Evolutionary conservation across 73 alveolate genomes (phyloP), one percentile per base, ranked within the genome.

Genomic region (Symbiodinium pilosum): DNA sequence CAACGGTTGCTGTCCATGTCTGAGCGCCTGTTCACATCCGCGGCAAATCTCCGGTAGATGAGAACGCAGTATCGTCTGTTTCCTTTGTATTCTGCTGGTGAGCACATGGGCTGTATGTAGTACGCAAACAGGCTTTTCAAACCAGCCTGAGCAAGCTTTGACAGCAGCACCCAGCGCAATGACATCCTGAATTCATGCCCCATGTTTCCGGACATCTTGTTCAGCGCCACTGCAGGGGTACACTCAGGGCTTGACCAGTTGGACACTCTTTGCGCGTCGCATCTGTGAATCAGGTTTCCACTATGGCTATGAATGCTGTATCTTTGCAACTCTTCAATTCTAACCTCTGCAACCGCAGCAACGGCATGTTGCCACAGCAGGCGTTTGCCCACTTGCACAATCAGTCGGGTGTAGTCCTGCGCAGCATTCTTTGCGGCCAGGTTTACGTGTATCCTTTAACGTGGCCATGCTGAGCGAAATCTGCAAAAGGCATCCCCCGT

Each of bases 111-210:
- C n/a, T n/a, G n/a, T n/a, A n/a, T n/a, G n/a, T n/a, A n/a, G n/a
- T n/a, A n/a, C n/a, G n/a, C n/a, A n/a, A n/a, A n/a, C n/a, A n/a
- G n/a, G n/a, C n/a, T n/a, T n/a, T n/a, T n/a, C n/a, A n/a, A n/a
- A n/a, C 2, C 44, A n/a, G 73, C 95, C 95, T 89, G 95, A 86
- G 26, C 87, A 89, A 11, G 95, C 86, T 18, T 89, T 89, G 87
- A 89, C 95, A 5, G 95, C 87, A 24, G 95, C 95, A 7, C 95
- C 95, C 16, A 89, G 39, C 3, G 95, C 95, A 47, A 89, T 89
- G 44, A 64, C 95, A 42, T 89, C 95, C 95, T 89, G 12, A 6
- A 14, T 6, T 6, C 59, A 47, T 47, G 59, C 59, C 21, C 14
- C 21, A 6, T 14, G 21, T 47, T 47, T 14, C n/a, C n/a, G n/a